Conservation (phyloP, 352 stramenopile species). For the Pythium plurisporium region DNA sequence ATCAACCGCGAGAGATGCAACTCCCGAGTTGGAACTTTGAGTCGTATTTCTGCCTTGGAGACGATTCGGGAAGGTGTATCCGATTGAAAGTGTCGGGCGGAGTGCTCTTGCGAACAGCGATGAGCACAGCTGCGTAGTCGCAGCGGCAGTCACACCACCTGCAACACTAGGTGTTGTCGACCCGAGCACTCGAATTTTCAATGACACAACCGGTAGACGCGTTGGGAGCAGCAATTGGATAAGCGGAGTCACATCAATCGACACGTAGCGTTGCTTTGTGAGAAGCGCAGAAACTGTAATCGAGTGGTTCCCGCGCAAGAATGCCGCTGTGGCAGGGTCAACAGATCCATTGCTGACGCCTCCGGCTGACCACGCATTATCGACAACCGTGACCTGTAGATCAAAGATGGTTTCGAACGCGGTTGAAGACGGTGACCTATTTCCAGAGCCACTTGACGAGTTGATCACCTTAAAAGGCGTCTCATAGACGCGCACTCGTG, state of each 20-base stretch:
- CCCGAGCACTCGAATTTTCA: constrained; percentile 48
- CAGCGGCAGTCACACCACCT: constrained; percentile 8
- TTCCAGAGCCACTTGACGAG: not conserved
- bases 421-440: not conserved
- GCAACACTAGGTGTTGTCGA: constrained; percentile 16
- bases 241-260: constrained; percentile 51
- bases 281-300: constrained; percentile 37
- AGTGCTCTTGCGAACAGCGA: constrained; percentile 56
- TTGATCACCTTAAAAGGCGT: constrained; percentile 74
- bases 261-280: constrained; percentile 41
- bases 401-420: constrained; percentile 44
- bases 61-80: constrained; percentile 46
- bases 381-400: constrained; percentile 40
- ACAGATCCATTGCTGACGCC: constrained; percentile 22
- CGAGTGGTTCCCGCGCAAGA: constrained; percentile 22
- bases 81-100: constrained; percentile 35
- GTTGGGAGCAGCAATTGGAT: constrained; percentile 34
- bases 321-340: not conserved
- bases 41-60: constrained; percentile 15
- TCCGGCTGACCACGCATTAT: constrained; percentile 41
- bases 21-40: constrained; percentile 50
- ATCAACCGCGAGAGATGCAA: constrained; percentile 11
- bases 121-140: constrained; percentile 53
- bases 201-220: constrained; percentile 35
- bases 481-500: constrained; percentile 39